phyloP scores from a whole-genome alignment of 2,329 filamentous ascomycete genomes.

The Ceratocystis papillata region DNA sequence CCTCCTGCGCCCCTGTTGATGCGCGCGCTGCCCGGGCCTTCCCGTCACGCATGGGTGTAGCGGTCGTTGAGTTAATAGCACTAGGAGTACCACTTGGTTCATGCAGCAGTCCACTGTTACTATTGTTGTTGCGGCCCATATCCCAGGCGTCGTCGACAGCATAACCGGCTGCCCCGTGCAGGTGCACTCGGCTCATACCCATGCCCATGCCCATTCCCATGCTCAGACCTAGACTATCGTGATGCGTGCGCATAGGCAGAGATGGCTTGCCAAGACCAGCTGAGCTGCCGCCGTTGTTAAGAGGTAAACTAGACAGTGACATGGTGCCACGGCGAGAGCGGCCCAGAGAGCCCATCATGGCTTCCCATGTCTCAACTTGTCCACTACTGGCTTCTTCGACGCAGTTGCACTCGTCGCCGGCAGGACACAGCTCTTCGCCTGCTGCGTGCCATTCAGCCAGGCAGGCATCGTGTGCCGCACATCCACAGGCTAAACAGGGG shows the following conservation, averaged over 20 bases:
- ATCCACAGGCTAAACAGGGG: slow-evolving; percentile 53
- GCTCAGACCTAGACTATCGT: background rate
- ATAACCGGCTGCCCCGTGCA: slow-evolving; percentile 14
- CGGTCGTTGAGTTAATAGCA: background rate
- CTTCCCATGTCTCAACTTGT: slow-evolving; percentile 51
- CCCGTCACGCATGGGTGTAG: background rate
- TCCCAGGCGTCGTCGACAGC: slow-evolving; percentile 21
- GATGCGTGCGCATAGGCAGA: background rate
- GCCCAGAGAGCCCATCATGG: slow-evolving; percentile 38
- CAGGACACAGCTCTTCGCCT: slow-evolving; percentile 48
- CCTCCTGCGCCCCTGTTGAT: slow-evolving; percentile 17
- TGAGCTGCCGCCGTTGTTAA: slow-evolving; percentile 24
- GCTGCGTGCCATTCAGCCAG: slow-evolving; percentile 48
- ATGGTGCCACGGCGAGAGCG: slow-evolving; percentile 20
- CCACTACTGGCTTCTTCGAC: slow-evolving; percentile 46
- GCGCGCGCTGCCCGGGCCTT: slow-evolving; percentile 2
- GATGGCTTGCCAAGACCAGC: slow-evolving; percentile 12
- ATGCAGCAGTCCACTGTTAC: background rate
- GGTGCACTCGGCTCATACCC: background rate
- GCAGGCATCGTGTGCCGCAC: slow-evolving; percentile 49
- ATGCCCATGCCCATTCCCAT: background rate
- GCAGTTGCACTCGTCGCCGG: slow-evolving; percentile 55
- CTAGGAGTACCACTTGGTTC: background rate
- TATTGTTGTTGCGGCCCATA: background rate
- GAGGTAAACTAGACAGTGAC: slow-evolving; percentile 18